A percentile compares a stretch with the other conserved stretches of the same genome.
Evolutionary conservation across 306 rosid species (phyloP).

Genomic region (Castanea mollissima): DNA sequence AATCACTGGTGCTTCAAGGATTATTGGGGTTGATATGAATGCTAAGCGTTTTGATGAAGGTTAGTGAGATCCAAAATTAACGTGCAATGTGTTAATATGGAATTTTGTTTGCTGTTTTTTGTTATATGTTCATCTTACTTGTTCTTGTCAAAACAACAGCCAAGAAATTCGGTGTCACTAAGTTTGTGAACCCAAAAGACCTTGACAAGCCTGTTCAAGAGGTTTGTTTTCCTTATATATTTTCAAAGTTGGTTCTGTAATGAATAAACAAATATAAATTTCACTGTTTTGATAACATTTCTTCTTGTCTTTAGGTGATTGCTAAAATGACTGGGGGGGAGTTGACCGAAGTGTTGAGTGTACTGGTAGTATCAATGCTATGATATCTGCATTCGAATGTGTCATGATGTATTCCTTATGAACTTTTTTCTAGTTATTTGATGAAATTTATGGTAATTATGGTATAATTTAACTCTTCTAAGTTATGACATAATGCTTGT

Average conservation of each 20-base stretch:
- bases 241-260: no score
- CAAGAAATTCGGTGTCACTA: slow-evolving; percentile 74
- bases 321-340: slow-evolving; percentile 84
- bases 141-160: slow-evolving; percentile 35
- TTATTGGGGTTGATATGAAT: slow-evolving; percentile 79
- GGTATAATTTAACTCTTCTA: no score
- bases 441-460: background rate
- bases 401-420: slow-evolving; percentile 62
- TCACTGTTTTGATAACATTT: background rate
- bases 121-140: background rate
- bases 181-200: slow-evolving; percentile 84
- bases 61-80: slow-evolving; percentile 1
- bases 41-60: slow-evolving; percentile 70
- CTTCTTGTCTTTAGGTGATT: slow-evolving; percentile 44
- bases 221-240: slow-evolving; percentile 30
- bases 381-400: slow-evolving; percentile 87
- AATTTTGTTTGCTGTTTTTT: no score
- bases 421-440: background rate
- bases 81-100: no score
- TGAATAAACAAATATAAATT: no score
- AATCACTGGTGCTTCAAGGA: slow-evolving; percentile 69
- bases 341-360: slow-evolving; percentile 87
- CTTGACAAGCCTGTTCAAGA: slow-evolving; percentile 74
- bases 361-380: slow-evolving; percentile 79
- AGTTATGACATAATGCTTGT: background rate